These are phyloP conservation scores for Suhomyces vadensis DNA, from an alignment of 805 yeast genomes.

Conservation along the genomic window DNA sequence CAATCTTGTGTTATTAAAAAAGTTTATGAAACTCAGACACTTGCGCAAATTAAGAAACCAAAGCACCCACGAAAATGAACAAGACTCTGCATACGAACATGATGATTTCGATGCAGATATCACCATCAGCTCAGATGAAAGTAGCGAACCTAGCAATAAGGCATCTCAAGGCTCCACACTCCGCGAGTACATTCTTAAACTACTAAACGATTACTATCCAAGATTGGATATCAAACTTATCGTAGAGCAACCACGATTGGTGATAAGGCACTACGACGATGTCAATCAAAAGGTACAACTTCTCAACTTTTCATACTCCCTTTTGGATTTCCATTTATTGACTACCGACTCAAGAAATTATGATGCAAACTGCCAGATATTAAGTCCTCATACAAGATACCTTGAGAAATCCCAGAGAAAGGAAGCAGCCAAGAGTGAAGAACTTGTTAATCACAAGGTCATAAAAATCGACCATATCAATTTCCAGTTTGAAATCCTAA, in stretches of 20 bases:
- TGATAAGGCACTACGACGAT: slow-evolving; percentile 23
- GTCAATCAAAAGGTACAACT: slow-evolving; percentile 23
- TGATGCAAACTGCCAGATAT: slow-evolving; percentile 33
- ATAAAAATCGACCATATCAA: slow-evolving; percentile 20
- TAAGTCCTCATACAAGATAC: slow-evolving; percentile 34
- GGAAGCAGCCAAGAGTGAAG: not conserved
- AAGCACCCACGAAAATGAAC: not conserved
- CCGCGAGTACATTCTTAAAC: slow-evolving; percentile 18
- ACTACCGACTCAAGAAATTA: slow-evolving; percentile 35
- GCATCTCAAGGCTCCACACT: not conserved
- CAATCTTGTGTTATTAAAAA: slow-evolving; percentile 32
- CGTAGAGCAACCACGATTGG: slow-evolving; percentile 36
- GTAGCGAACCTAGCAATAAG: not conserved
- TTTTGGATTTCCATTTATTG: slow-evolving; percentile 33
- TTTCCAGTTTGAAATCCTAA: slow-evolving; percentile 25
- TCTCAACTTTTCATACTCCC: slow-evolving; percentile 35
- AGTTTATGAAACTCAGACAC: slow-evolving; percentile 24
- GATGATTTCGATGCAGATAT: slow-evolving; percentile 2
- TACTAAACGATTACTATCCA: slow-evolving; percentile 36
- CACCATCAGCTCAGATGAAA: not conserved
- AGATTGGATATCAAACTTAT: slow-evolving; percentile 24
- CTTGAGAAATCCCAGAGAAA: slow-evolving; percentile 23
- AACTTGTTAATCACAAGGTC: slow-evolving; percentile 11
- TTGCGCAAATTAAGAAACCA: slow-evolving; percentile 9
- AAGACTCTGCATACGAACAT: slow-evolving; percentile 2